phyloP scores from a whole-genome alignment of 352 stramenopile species.

The Achlya hypogyna region DNA sequence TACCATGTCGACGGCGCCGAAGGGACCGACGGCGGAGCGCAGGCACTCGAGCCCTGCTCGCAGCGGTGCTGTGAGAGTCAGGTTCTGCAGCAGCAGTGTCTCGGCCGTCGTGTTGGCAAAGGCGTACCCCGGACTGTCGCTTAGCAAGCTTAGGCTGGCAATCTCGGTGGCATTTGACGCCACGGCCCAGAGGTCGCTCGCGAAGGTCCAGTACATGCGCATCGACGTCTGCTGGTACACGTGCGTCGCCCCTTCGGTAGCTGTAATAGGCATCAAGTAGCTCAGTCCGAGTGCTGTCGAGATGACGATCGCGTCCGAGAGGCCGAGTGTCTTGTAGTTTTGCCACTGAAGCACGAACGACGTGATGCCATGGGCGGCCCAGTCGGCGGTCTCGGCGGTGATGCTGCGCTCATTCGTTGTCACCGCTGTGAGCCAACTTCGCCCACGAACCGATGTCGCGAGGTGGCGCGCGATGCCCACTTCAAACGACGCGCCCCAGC shows the following conservation, averaged over 20 bases:
- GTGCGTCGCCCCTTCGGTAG: background rate
- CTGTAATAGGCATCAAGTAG: background rate
- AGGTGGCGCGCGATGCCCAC: background rate
- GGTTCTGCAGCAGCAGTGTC: background rate
- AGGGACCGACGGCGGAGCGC: background rate
- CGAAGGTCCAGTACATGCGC: conserved; percentile 6
- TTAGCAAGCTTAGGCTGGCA: background rate
- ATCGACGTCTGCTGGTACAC: background rate
- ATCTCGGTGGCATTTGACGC: background rate
- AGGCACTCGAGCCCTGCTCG: background rate
- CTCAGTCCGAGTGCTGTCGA: background rate
- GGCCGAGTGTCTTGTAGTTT: conserved; percentile 10
- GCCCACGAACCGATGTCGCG: background rate
- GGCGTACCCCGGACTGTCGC: background rate
- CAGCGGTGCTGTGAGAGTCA: background rate
- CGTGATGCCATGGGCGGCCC: background rate
- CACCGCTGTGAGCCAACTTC: background rate
- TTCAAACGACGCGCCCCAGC: background rate
- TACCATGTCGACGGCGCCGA: background rate
- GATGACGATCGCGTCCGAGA: background rate
- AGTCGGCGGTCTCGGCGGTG: background rate
- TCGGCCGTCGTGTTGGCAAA: background rate
- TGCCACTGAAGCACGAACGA: conserved; percentile 9
- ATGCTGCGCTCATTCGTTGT: background rate
- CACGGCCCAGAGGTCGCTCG: background rate